A percentile compares a stretch with the other conserved stretches of the same genome.
These are phyloP conservation scores for Candida schatavii DNA, from an alignment of 805 yeast species.

Conservation along the genomic window DNA sequence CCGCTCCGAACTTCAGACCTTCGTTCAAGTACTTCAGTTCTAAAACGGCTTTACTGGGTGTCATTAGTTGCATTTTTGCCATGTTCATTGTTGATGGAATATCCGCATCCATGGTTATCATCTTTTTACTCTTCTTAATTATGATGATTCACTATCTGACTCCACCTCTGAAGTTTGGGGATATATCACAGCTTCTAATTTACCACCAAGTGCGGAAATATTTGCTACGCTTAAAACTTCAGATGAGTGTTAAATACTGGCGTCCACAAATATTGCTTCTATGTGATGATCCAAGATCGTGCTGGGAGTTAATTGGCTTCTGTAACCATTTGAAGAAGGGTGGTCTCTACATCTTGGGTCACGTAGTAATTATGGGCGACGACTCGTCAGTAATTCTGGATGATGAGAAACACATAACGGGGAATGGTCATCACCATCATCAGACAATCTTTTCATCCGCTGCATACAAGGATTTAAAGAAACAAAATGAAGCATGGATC, in stretches of 20 bases:
- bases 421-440: neutral
- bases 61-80: slow-evolving; percentile 65
- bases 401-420: slow-evolving; percentile 34
- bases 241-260: slow-evolving; percentile 94
- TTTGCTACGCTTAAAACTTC: slow-evolving; percentile 74
- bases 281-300: slow-evolving; percentile 87
- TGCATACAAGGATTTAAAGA: slow-evolving; percentile 64
- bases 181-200: slow-evolving; percentile 90
- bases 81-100: slow-evolving; percentile 95
- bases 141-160: slow-evolving; percentile 82
- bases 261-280: slow-evolving; percentile 88
- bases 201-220: slow-evolving; percentile 97
- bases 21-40: slow-evolving; percentile 85
- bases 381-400: slow-evolving; percentile 15
- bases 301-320: slow-evolving; percentile 88
- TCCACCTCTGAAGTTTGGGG: slow-evolving; percentile 98
- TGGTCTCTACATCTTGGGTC: slow-evolving; percentile 89
- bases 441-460: slow-evolving; percentile 32
- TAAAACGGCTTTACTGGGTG: slow-evolving; percentile 78
- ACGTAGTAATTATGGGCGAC: slow-evolving; percentile 67
- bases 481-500: slow-evolving; percentile 79
- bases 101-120: slow-evolving; percentile 75
- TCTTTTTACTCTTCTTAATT: slow-evolving; percentile 64
- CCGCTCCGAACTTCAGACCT: slow-evolving; percentile 98
- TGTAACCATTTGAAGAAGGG: slow-evolving; percentile 96